Evolutionary conservation across 108 stramenopile genomes (phyloP), one percentile per base, ranked within the genome.

Genomic region (Cylindrotheca closterium): DNA sequence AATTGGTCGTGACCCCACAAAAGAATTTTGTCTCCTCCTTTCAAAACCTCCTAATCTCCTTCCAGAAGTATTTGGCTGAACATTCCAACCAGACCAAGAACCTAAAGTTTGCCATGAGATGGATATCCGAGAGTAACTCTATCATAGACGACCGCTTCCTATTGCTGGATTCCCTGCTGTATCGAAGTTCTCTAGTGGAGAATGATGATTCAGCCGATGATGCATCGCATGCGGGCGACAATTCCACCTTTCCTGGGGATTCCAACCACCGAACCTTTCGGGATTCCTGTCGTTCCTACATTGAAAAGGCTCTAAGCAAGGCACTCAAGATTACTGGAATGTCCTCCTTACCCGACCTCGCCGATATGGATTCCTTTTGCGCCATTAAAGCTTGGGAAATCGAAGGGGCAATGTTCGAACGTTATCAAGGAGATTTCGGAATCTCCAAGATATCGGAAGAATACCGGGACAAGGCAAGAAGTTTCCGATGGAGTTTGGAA

Each of bases 361-460:
- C 53, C 21, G 31, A 54, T 19, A 22, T 5, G 10, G 58, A 68
- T 49, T 72, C 59, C 50, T 73, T 74, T 45, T 84, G 80, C 53
- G 53, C 76, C 19, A 60, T 87, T 22, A 67, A 75, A 51, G 82
- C 87, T 21, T 81, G 78, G 86, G 75, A 85, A 30, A 78, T 91
- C 8, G 87, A 89, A 67, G 34, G 64, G 1, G 87, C 81, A 22
- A 63, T 84, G 28, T 88, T 73, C 54, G 60, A 60, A 27, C 22
- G 45, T 46, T 79, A 58, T 50, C 78, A 72, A 53, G 30, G 24
- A 51, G 63, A 61, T 17, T 21, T 53, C 51, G 71, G 61, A 51
- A 55, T 48, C 18, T 60, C 42, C 1, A 21, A 24, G 26, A 37
- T 72, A 15, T 69, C 69, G 18, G 60, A 68, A 19, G 61, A 68